These are phyloP conservation scores for Lagenidium sp. DNA, from an alignment of 352 stramenopile genomes.

Conservation along the genomic window DNA sequence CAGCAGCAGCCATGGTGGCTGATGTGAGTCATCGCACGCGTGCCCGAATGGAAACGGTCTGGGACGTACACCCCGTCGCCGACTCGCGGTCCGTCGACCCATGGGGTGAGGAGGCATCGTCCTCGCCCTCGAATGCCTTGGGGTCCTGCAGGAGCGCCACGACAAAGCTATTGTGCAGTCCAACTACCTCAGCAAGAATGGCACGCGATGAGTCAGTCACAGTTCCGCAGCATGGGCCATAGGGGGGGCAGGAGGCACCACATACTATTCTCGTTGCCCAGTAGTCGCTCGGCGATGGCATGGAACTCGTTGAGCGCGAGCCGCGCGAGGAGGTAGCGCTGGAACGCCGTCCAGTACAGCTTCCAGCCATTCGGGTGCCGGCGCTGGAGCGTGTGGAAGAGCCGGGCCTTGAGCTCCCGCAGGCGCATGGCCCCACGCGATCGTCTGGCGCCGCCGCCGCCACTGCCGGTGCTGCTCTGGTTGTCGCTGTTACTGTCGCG, in stretches of 20 bases:
- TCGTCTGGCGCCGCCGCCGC: no score
- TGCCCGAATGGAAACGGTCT: conserved; percentile 4
- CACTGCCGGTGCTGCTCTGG: no score
- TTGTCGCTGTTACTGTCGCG: neutral
- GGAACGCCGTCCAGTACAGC: conserved; percentile 49
- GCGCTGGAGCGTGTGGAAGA: conserved; percentile 52
- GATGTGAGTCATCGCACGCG: neutral
- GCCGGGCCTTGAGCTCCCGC: conserved; percentile 49
- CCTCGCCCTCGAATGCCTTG: conserved; percentile 1
- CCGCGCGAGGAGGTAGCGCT: conserved; percentile 41
- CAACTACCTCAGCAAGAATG: conserved; percentile 12
- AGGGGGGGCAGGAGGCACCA: no score
- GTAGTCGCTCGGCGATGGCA: conserved; percentile 23
- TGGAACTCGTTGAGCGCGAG: conserved; percentile 55
- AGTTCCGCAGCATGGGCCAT: neutral
- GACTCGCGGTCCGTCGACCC: no score
- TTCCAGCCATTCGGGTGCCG: conserved; percentile 37
- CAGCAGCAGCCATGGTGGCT: neutral
- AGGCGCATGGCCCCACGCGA: conserved; percentile 6
- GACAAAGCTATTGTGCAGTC: conserved; percentile 55
- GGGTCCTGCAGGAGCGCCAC: conserved; percentile 37
- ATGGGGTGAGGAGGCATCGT: conserved; percentile 3
- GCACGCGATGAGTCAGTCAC: neutral
- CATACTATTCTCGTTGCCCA: conserved; percentile 39
- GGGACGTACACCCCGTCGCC: no score